Evolutionary conservation across 2,329 filamentous ascomycete species (phyloP).

Genomic region (Cladosporium sp.): DNA sequence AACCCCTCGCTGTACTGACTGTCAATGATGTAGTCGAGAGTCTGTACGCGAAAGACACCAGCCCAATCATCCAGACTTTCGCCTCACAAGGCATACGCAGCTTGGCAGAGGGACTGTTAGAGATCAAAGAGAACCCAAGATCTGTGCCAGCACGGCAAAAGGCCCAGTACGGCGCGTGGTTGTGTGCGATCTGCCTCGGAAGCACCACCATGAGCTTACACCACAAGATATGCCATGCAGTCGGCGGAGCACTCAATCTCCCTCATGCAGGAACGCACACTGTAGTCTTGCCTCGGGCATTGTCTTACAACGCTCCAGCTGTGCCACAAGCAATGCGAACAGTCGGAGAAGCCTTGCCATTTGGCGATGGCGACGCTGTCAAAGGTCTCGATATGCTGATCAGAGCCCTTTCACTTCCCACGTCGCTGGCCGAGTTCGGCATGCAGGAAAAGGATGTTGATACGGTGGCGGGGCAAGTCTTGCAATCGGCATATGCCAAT

Average conservation of each 20-base stretch:
- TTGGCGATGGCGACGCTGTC: background rate
- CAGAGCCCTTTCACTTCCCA: background rate
- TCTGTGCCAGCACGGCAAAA: constrained; percentile 49
- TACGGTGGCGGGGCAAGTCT: background rate
- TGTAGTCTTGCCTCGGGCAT: constrained; percentile 62
- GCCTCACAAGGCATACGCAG: background rate
- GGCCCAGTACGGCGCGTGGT: constrained; percentile 66
- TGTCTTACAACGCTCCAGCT: constrained; percentile 63
- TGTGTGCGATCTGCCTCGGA: constrained; percentile 63
- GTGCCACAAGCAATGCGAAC: constrained; percentile 54
- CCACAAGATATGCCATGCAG: constrained; percentile 67
- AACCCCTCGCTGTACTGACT: background rate
- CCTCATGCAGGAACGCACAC: constrained; percentile 69
- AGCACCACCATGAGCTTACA: constrained; percentile 65
- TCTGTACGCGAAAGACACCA: background rate
- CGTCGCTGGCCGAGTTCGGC: background rate
- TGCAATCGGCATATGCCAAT: background rate
- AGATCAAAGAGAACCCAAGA: background rate
- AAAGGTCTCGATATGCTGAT: background rate
- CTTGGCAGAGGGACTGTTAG: background rate
- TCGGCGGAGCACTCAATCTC: constrained; percentile 65
- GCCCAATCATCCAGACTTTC: background rate
- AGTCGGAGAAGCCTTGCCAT: background rate
- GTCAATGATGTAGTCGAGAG: background rate
- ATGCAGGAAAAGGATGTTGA: background rate